A percentile compares a stretch with the other conserved stretches of the same genome.
Conservation (phyloP, 805 yeast species). For the Spathaspora hagerdaliae region DNA sequence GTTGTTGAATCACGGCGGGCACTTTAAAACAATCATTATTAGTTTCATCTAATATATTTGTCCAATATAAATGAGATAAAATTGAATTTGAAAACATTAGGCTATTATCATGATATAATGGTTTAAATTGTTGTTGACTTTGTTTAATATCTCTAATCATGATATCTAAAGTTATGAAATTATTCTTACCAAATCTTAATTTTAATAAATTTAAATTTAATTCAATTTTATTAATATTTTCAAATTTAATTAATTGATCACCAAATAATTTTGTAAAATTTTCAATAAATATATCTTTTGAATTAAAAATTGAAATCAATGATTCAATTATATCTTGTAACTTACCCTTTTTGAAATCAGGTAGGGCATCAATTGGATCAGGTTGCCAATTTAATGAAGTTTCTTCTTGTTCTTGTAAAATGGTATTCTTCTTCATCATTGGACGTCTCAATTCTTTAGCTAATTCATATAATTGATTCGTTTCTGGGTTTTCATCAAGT, state of each 20-base stretch:
- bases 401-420: neutral
- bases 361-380: slow-evolving; percentile 87
- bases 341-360: slow-evolving; percentile 64
- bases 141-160: slow-evolving; percentile 74
- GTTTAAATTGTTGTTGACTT: slow-evolving; percentile 45
- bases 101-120: neutral
- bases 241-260: slow-evolving; percentile 45
- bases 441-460: slow-evolving; percentile 46
- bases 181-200: slow-evolving; percentile 60
- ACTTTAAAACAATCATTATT: slow-evolving; percentile 37
- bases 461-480: slow-evolving; percentile 48
- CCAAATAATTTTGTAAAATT: slow-evolving; percentile 66
- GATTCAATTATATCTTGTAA: slow-evolving; percentile 69
- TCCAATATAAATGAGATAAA: slow-evolving; percentile 83
- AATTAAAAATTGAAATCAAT: slow-evolving; percentile 66
- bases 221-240: slow-evolving; percentile 35
- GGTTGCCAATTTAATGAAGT: slow-evolving; percentile 61
- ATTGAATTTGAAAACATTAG: slow-evolving; percentile 50
- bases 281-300: slow-evolving; percentile 59
- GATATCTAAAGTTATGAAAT: slow-evolving; percentile 68
- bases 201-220: slow-evolving; percentile 52
- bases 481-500: slow-evolving; percentile 39
- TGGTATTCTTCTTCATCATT: slow-evolving; percentile 5
- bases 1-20: slow-evolving; percentile 43
- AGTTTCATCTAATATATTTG: slow-evolving; percentile 36